These are phyloP conservation scores for Gillenia trifoliata DNA, from an alignment of 306 rosid species.

Conservation along the genomic window DNA sequence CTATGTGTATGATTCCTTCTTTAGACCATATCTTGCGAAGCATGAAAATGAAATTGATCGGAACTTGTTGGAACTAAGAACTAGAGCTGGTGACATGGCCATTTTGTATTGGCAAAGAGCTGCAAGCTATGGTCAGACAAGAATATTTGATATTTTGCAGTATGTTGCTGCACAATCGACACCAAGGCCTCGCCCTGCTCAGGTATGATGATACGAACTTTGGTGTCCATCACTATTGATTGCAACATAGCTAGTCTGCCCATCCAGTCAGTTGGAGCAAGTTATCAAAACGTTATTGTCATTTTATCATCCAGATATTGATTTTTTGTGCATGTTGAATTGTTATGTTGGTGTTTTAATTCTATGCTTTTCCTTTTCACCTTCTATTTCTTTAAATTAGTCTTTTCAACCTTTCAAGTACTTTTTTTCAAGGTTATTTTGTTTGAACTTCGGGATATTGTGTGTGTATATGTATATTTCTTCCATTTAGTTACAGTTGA, in stretches of 20 bases:
- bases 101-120: conserved; percentile 73
- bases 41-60: conserved; percentile 85
- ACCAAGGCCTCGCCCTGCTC: conserved; percentile 53
- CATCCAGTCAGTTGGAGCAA: background rate
- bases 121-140: conserved; percentile 71
- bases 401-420: background rate
- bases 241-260: background rate
- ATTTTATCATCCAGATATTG: background rate
- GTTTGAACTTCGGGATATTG: background rate
- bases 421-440: background rate
- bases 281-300: background rate
- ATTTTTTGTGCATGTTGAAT: background rate
- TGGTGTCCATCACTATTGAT: background rate
- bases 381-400: background rate
- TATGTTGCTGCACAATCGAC: conserved; percentile 80
- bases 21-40: conserved; percentile 72
- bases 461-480: background rate
- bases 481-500: background rate
- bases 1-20: conserved; percentile 82
- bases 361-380: background rate
- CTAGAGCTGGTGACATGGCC: conserved; percentile 67
- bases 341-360: background rate
- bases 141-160: conserved; percentile 68
- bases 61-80: conserved; percentile 66
- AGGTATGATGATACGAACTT: conserved; percentile 42